These are phyloP conservation scores for Pseudozyma sp. DNA, from an alignment of 1,284 basidiomycete species.

Conservation along the genomic window DNA sequence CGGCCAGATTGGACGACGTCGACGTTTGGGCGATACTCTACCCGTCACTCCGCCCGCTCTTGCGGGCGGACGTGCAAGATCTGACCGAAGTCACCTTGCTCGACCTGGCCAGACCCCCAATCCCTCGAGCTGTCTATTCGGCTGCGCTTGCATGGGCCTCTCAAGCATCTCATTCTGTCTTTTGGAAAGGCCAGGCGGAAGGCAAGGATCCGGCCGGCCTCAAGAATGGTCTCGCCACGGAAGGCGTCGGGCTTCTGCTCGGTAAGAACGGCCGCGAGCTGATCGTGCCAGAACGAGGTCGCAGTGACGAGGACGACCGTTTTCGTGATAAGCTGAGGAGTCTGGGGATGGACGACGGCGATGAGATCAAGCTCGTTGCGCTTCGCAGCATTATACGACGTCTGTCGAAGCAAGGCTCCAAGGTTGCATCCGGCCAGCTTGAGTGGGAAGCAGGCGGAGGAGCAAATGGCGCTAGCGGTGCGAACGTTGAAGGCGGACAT, in stretches of 20 bases:
- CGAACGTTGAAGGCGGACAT: conserved; percentile 5
- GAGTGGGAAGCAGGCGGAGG: conserved; percentile 25
- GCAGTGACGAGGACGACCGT: conserved; percentile 76
- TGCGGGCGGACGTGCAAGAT: conserved; percentile 84
- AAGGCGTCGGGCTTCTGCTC: conserved; percentile 56
- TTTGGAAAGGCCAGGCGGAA: conserved; percentile 54
- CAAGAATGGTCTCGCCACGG: conserved; percentile 46
- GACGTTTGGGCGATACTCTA: conserved; percentile 98
- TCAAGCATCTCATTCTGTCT: conserved; percentile 68
- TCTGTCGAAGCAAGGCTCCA: conserved; percentile 61
- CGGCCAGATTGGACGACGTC: conserved; percentile 74
- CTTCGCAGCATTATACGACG: conserved; percentile 84
- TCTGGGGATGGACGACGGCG: conserved; percentile 81
- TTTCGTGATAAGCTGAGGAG: conserved; percentile 80
- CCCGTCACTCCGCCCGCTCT: conserved; percentile 84
- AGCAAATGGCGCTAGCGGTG: neutral
- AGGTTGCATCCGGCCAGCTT: conserved; percentile 9
- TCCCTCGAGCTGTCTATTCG: conserved; percentile 79
- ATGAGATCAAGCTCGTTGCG: conserved; percentile 83
- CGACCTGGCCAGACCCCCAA: conserved; percentile 80
- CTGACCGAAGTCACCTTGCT: conserved; percentile 82
- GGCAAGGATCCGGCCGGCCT: conserved; percentile 42
- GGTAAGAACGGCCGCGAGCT: conserved; percentile 38
- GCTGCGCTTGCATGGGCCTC: conserved; percentile 89
- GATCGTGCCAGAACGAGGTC: conserved; percentile 25